Conservation (phyloP, 1,284 basidiomycete species). For the Exsudoporus floridanus region DNA sequence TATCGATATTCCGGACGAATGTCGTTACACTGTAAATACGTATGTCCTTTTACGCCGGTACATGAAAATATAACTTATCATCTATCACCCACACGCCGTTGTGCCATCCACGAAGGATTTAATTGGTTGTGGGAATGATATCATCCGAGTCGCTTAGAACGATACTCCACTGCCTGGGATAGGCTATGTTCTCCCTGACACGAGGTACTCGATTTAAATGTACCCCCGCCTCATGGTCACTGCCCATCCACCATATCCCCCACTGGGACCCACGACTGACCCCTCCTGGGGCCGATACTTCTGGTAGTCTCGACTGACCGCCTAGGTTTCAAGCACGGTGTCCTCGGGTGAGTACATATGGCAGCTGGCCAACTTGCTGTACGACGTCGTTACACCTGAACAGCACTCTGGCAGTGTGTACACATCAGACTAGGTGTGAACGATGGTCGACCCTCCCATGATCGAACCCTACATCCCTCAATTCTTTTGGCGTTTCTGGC, state of each 20-base stretch:
- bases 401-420: not conserved
- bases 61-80: not conserved
- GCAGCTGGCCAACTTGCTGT: slow-evolving; percentile 6
- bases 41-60: not conserved
- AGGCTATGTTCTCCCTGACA: slow-evolving; percentile 21
- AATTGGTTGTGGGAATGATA: slow-evolving; percentile 11
- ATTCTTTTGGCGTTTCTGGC: slow-evolving; percentile 46
- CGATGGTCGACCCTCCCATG: not conserved
- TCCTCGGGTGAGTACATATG: not conserved
- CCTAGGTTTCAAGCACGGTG: not conserved
- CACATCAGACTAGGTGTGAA: not conserved
- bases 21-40: not conserved
- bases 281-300: not conserved
- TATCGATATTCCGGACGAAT: slow-evolving; percentile 2
- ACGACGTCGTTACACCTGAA: not conserved
- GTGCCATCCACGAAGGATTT: too few species aligned
- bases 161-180: slow-evolving; percentile 6
- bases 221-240: slow-evolving; percentile 4
- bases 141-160: slow-evolving; percentile 6
- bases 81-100: not conserved
- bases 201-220: slow-evolving; percentile 17
- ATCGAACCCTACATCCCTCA: slow-evolving; percentile 40
- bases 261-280: slow-evolving; percentile 12
- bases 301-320: not conserved
- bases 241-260: not conserved